Percentiles rank a stretch among this genome's conserved stretches.
phyloP scores from a whole-genome alignment of 345 rosid species.

The Populus euphratica region DNA sequence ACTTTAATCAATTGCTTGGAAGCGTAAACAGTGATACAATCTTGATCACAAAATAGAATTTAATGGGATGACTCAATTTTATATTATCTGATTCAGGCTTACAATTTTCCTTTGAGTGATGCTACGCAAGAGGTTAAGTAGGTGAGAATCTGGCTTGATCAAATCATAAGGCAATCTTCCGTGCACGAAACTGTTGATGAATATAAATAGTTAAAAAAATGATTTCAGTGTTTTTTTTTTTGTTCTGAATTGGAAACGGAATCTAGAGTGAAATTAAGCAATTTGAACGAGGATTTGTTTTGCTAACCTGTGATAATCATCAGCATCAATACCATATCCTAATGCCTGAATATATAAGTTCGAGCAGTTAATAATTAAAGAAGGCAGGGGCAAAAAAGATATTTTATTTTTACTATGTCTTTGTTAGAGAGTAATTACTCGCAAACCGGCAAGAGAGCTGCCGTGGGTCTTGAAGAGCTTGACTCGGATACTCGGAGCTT shows the following conservation, averaged over 20 bases:
- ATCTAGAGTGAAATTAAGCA: neutral
- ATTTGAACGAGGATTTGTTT: neutral
- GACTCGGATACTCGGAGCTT: constrained; percentile 62
- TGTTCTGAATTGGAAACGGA: neutral
- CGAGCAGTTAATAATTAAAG: neutral
- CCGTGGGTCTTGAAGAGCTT: constrained; percentile 84
- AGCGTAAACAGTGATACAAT: neutral
- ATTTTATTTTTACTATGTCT: no score
- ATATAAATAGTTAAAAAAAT: neutral
- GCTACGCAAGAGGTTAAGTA: constrained; percentile 58
- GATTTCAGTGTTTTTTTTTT: neutral
- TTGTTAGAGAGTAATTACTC: constrained; percentile 37
- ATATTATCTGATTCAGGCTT: constrained; percentile 9
- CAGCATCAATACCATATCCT: constrained; percentile 72
- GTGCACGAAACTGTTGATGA: constrained; percentile 69
- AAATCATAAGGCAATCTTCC: constrained; percentile 85
- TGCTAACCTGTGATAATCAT: constrained; percentile 78
- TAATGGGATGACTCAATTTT: neutral
- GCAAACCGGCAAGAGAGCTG: constrained; percentile 90
- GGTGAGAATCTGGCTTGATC: constrained; percentile 60
- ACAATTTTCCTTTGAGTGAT: constrained; percentile 73
- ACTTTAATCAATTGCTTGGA: neutral
- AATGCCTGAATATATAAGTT: constrained; percentile 43
- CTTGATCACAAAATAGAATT: neutral
- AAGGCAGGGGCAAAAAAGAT: neutral